These are phyloP conservation scores for Fusarium sp. DNA, from an alignment of 2,329 filamentous ascomycete genomes.

Conservation along the genomic window DNA sequence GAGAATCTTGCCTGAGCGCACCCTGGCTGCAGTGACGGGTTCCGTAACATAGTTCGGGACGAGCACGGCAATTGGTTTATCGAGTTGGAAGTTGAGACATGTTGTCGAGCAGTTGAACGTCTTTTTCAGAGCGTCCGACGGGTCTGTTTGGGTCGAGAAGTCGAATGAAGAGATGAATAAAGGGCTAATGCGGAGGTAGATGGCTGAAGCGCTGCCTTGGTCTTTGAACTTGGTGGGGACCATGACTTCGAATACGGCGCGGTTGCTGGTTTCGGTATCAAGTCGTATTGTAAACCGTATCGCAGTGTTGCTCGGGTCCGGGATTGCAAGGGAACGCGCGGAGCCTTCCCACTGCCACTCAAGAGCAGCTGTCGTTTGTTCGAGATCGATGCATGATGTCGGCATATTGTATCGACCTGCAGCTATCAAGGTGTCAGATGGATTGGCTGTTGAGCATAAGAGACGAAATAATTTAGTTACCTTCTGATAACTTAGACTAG, in stretches of 20 bases:
- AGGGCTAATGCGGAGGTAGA: constrained; percentile 13
- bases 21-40: neutral
- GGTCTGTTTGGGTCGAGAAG: neutral
- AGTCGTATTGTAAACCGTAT: constrained; percentile 4
- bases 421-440: neutral
- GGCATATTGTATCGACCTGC: neutral
- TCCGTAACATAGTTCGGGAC: neutral
- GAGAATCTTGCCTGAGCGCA: constrained; percentile 11
- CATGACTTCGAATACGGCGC: constrained; percentile 16
- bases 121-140: neutral
- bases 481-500: neutral
- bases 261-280: neutral
- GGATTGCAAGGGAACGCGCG: neutral
- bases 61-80: neutral
- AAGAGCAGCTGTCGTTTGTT: constrained; percentile 2
- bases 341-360: constrained; percentile 15
- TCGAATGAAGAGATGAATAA: neutral
- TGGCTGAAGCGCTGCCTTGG: neutral
- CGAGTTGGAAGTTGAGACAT: neutral
- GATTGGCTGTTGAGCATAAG: neutral
- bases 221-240: constrained; percentile 24
- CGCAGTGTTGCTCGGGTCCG: constrained; percentile 6
- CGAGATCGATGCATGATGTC: constrained; percentile 3
- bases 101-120: neutral
- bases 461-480: neutral